These are phyloP conservation scores for Turnera subulata DNA, from an alignment of 345 rosid genomes.

Conservation along the genomic window DNA sequence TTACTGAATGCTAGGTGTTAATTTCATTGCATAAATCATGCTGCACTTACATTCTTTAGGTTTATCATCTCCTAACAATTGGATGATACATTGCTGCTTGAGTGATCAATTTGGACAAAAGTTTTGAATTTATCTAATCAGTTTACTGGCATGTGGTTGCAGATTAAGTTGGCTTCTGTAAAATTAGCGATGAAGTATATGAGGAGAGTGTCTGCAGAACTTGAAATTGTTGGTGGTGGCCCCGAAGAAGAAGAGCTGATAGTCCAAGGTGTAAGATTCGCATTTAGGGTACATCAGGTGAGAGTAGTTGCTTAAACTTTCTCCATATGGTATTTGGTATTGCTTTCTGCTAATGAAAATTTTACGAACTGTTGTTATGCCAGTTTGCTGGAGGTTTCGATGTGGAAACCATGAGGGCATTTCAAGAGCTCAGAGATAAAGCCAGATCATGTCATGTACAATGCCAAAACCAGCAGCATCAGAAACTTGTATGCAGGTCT, in stretches of 20 bases:
- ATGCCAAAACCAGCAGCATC: constrained; percentile 68
- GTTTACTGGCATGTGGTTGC: constrained; percentile 5
- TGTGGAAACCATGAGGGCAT: constrained; percentile 90
- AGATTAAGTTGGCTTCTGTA: constrained; percentile 90
- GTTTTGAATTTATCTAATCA: too few relatives aligned
- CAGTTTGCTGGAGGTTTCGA: constrained; percentile 99
- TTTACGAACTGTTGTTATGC: background rate
- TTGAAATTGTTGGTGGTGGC: constrained; percentile 53
- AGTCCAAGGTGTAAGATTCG: constrained; percentile 88
- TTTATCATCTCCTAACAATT: too few relatives aligned
- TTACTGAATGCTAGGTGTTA: too few relatives aligned
- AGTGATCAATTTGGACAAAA: too few relatives aligned
- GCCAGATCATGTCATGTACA: constrained; percentile 71
- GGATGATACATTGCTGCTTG: too few relatives aligned
- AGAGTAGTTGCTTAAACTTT: background rate
- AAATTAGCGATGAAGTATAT: constrained; percentile 93
- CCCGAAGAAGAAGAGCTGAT: constrained; percentile 96
- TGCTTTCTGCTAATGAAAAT: background rate
- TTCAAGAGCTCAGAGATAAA: constrained; percentile 90
- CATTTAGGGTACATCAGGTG: constrained; percentile 99
- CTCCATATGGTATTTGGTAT: background rate
- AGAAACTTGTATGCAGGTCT: constrained; percentile 54
- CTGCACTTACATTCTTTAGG: too few relatives aligned
- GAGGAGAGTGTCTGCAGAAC: constrained; percentile 93
- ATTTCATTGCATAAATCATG: too few relatives aligned